These are phyloP conservation scores for Plectosphaerella sp. DNA, from an alignment of 2,329 filamentous ascomycete genomes.

Conservation along the genomic window DNA sequence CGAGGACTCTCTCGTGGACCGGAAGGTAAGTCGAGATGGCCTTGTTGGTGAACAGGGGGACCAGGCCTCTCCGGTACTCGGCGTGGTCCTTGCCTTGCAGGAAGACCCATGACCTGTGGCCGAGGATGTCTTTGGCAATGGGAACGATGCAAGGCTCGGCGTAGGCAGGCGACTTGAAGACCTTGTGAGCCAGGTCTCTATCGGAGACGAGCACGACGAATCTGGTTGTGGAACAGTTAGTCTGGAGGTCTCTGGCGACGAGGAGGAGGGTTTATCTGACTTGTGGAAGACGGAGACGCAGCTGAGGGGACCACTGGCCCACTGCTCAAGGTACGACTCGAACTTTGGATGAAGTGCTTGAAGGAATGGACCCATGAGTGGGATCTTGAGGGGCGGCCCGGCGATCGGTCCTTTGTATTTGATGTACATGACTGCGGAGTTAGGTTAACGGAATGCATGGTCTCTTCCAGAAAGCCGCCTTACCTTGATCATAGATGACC, in stretches of 20 bases:
- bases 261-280: constrained; percentile 32
- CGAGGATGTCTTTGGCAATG: constrained; percentile 68
- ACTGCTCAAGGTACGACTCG: constrained; percentile 68
- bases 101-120: constrained; percentile 74
- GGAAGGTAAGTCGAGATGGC: constrained; percentile 69
- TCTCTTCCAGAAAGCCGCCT: no score
- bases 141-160: constrained; percentile 77
- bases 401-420: constrained; percentile 57
- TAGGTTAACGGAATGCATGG: not conserved
- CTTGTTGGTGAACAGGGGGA: constrained; percentile 68
- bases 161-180: constrained; percentile 73
- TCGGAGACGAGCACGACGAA: constrained; percentile 77
- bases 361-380: constrained; percentile 71
- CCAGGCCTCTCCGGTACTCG: constrained; percentile 73
- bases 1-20: constrained; percentile 67
- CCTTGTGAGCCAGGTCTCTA: constrained; percentile 74
- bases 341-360: constrained; percentile 73
- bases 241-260: not conserved
- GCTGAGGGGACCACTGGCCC: constrained; percentile 72
- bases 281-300: constrained; percentile 86
- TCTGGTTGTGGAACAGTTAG: constrained; percentile 30
- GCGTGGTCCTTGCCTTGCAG: constrained; percentile 71
- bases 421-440: constrained; percentile 50
- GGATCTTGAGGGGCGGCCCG: constrained; percentile 61
- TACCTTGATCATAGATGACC: constrained; percentile 36